Percentiles rank a stretch among this genome's conserved stretches.
These are phyloP conservation scores for Tolypocladium ovalisporum DNA, from an alignment of 2,329 filamentous ascomycete genomes.

Conservation along the genomic window DNA sequence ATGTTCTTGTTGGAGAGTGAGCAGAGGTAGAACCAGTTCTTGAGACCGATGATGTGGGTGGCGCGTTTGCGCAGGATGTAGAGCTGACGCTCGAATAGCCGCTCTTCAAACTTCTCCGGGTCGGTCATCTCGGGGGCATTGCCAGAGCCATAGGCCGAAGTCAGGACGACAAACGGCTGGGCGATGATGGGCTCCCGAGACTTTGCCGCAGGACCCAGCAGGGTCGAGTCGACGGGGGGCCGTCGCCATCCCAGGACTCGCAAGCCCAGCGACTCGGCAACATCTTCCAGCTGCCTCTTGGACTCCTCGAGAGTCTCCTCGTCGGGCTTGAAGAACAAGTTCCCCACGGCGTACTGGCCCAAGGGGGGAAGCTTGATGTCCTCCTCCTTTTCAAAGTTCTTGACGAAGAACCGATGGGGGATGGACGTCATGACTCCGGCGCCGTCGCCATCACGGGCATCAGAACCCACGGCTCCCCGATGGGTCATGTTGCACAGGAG, in stretches of 20 bases:
- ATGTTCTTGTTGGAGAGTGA: slow-evolving; percentile 97
- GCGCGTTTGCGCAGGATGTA: slow-evolving; percentile 92
- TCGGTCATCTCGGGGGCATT: slow-evolving; percentile 70
- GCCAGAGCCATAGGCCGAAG: slow-evolving; percentile 73
- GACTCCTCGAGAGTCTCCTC: slow-evolving; percentile 82
- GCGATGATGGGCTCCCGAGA: slow-evolving; percentile 92
- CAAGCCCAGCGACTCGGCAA: slow-evolving; percentile 77
- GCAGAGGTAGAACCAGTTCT: slow-evolving; percentile 99
- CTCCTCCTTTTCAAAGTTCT: slow-evolving; percentile 91
- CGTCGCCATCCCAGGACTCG: slow-evolving; percentile 93
- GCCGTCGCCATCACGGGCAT: slow-evolving; percentile 94
- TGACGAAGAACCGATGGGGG: slow-evolving; percentile 95
- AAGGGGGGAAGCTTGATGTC: slow-evolving; percentile 75
- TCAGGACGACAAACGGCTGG: slow-evolving; percentile 88
- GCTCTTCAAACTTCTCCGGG: slow-evolving; percentile 69
- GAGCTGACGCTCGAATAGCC: slow-evolving; percentile 82
- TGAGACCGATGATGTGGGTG: slow-evolving; percentile 85
- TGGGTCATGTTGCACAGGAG: slow-evolving; percentile 99
- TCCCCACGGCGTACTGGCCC: slow-evolving; percentile 93
- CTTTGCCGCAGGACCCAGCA: slow-evolving; percentile 83
- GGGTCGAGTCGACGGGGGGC: slow-evolving; percentile 84
- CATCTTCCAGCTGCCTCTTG: slow-evolving; percentile 85
- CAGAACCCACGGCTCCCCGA: slow-evolving; percentile 93
- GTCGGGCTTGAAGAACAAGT: slow-evolving; percentile 98
- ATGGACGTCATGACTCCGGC: slow-evolving; percentile 99